Percentiles rank a stretch among this genome's conserved stretches.
These are phyloP conservation scores for Polychytrium aggregatum DNA, from an alignment of 192 early-diverging fungal species.

Conservation along the genomic window DNA sequence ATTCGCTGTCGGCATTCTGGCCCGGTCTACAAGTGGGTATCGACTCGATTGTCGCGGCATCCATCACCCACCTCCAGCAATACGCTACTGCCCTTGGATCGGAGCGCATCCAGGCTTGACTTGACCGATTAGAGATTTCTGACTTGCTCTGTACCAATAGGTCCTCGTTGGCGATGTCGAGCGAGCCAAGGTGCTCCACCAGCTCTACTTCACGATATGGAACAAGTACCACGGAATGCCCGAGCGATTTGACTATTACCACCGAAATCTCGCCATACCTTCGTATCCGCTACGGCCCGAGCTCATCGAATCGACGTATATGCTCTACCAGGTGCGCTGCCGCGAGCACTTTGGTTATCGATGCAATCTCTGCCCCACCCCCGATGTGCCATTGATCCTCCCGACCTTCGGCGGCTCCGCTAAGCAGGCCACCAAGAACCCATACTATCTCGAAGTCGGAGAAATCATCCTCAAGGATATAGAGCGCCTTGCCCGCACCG, in stretches of 20 bases:
- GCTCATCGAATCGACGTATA: constrained; percentile 88
- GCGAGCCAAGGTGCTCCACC: constrained; percentile 69
- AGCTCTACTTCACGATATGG: constrained; percentile 83
- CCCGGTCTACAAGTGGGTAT: constrained; percentile 73
- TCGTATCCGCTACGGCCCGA: constrained; percentile 87
- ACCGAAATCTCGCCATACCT: constrained; percentile 47
- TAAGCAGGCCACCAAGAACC: constrained; percentile 68
- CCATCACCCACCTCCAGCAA: too few relatives aligned
- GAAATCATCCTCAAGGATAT: constrained; percentile 78
- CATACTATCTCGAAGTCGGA: constrained; percentile 82
- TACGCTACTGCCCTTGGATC: too few relatives aligned
- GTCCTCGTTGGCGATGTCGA: constrained; percentile 77
- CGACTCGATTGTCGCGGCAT: too few relatives aligned
- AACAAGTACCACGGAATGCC: constrained; percentile 71
- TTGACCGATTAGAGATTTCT: too few relatives aligned
- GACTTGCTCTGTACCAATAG: constrained; percentile 21
- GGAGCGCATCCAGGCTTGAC: too few relatives aligned
- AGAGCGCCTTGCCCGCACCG: constrained; percentile 49
- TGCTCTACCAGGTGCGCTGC: constrained; percentile 54
- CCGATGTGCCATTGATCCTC: too few relatives aligned
- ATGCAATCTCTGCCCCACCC: too few relatives aligned
- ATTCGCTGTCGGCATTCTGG: constrained; percentile 83
- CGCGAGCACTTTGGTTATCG: too few relatives aligned
- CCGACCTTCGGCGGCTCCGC: too few relatives aligned
- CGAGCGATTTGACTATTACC: constrained; percentile 72